Base-by-base conservation (phyloP, 2,329 filamentous ascomycete species). In the Blastomyces gilchristii region DNA sequence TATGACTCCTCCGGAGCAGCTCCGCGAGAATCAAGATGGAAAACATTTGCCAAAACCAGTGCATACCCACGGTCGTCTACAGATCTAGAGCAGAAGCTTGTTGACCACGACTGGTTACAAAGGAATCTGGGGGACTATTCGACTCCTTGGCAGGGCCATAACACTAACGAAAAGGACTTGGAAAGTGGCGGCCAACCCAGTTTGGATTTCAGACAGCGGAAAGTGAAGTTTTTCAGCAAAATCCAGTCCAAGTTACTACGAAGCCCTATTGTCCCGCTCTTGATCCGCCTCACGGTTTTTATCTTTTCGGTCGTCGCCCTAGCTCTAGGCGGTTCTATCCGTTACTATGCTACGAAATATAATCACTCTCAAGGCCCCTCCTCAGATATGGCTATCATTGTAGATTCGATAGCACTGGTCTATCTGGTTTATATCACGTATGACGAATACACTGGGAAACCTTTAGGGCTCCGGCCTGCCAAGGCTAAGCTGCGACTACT, bases 391-490 rank as follows among this genome's bases (percentile, higher is more conserved):
- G 93, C 93, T 39, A 87, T 97, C 62, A 85, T 90, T 45, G 89
- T 99, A 49, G 93, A 97, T 75, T 86, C 88, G 7, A 83, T 97
- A 16, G 93, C 94, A 2, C 83, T 97, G 64, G 85, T 93, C 2
- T 99, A 97, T 76, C 88, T 95, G 62, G 79, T 89, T 58, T 97
- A 96, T 77, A 94, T 97, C 78, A 95, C 92, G 31, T 96, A 87
- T 78, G 94, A 99, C 72, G 94, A 99, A 77, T 97, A 97, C 77
- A 94, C 90, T 5, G 90, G 91, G 39, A 95, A 95, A 73, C 94
- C 95, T 28, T 80, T 99, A 25, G 94, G 94, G 1, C 79, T 99
- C 65, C 88, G 95, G 53, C 87, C 87, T 7, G 86, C 91, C 11
- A 87, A 87, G 63, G 88, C 90, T 58, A 99, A 99, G 74, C 89